A percentile compares a stretch with the other conserved stretches of the same genome.
Conservation (phyloP, 2,329 filamentous ascomycete species). For the Penicillium sp. region DNA sequence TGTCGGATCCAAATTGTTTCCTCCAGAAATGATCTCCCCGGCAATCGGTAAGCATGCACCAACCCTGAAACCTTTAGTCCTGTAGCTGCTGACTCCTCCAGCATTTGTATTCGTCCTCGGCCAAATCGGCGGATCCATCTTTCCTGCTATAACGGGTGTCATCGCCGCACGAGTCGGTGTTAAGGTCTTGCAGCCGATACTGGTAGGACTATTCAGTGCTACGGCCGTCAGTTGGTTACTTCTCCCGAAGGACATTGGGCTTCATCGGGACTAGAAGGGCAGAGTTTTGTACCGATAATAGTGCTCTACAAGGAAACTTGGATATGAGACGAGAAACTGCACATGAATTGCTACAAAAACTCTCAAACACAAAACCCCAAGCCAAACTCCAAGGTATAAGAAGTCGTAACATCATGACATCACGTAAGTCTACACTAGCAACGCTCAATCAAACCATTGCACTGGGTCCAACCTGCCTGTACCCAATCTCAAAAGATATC, state of each 20-base stretch:
- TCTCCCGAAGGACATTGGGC: not conserved
- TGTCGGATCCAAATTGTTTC: not conserved
- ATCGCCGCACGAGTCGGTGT: not conserved
- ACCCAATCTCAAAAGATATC: constrained; percentile 48
- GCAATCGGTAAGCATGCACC: not conserved
- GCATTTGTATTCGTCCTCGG: not conserved
- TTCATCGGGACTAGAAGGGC: constrained; percentile 31
- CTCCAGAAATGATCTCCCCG: not conserved
- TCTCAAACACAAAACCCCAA: not conserved
- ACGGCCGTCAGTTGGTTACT: not conserved
- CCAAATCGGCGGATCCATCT: not conserved
- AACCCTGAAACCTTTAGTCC: not conserved
- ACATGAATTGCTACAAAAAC: not conserved
- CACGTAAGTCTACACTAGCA: constrained; percentile 13
- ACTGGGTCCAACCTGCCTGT: no score
- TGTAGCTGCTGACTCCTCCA: not conserved
- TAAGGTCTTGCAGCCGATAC: not conserved
- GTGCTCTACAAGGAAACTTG: not conserved
- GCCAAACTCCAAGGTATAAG: constrained; percentile 28
- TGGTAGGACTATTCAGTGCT: not conserved
- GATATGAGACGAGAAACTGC: not conserved
- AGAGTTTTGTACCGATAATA: not conserved
- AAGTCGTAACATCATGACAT: constrained; percentile 32
- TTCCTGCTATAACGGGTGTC: not conserved
- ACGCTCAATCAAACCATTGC: constrained; percentile 2